Evolutionary conservation across 2,329 filamentous ascomycete species (phyloP).

Genomic region (Aspergillus pseudoterreus): DNA sequence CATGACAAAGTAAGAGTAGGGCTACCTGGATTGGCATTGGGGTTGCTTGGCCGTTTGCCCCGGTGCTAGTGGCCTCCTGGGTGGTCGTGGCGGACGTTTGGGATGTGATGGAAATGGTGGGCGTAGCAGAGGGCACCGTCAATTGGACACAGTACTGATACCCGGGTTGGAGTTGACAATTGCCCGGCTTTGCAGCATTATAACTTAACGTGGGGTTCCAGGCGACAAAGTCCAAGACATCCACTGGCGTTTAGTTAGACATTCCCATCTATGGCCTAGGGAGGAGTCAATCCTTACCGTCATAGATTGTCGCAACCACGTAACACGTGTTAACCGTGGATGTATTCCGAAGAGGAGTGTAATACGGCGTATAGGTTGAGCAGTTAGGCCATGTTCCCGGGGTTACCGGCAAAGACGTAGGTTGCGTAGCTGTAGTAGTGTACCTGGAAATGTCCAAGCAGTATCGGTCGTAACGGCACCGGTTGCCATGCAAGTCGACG

Average conservation of each 20-base stretch:
- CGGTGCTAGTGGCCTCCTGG: neutral
- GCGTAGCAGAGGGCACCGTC: neutral
- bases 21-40: slow-evolving; percentile 5
- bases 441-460: slow-evolving; percentile 2
- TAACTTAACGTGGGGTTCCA: slow-evolving; percentile 2
- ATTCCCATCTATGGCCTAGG: neutral
- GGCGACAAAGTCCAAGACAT: slow-evolving; percentile 1
- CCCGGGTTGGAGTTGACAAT: slow-evolving; percentile 1
- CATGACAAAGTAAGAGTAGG: neutral
- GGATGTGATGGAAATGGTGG: neutral
- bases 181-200: neutral
- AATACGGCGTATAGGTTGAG: slow-evolving; percentile 1
- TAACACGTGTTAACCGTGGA: slow-evolving; percentile 3
- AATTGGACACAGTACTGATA: slow-evolving; percentile 2
- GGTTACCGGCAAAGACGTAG: slow-evolving; percentile 2
- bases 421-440: slow-evolving; percentile 1
- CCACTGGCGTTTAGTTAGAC: neutral
- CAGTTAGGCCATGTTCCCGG: slow-evolving; percentile 4
- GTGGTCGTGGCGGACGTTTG: neutral
- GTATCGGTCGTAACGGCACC: neutral
- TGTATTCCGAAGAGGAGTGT: neutral
- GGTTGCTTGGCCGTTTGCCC: neutral
- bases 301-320: slow-evolving; percentile 2
- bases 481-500: neutral
- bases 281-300: neutral